A percentile compares a stretch with the other conserved stretches of the same genome.
Evolutionary conservation across 176 grass and related monocot genomes (phyloP).

Genomic region (Cocos nucifera): DNA sequence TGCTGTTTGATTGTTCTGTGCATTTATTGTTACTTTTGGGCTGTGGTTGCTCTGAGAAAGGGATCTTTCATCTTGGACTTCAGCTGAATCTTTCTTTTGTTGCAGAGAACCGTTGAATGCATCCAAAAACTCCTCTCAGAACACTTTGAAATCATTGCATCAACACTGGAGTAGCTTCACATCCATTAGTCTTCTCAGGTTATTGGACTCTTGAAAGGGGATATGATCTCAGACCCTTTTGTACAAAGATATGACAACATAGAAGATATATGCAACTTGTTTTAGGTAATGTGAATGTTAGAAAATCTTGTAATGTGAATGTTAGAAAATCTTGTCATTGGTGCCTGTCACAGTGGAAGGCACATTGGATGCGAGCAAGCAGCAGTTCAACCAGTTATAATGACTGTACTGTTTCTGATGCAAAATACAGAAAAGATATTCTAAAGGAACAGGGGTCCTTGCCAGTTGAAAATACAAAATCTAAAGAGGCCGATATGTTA

Average conservation of each 20-base stretch:
- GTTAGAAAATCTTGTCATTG: conserved; percentile 16
- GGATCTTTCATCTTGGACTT: no score
- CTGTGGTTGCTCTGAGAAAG: no score
- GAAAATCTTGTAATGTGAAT: conserved; percentile 26
- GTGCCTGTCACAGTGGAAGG: conserved; percentile 43
- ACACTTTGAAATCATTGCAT: no score
- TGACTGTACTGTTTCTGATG: conserved; percentile 4
- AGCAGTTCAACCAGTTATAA: conserved; percentile 19
- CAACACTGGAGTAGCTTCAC: no score
- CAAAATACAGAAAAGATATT: neutral
- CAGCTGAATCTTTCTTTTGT: no score
- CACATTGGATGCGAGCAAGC: conserved; percentile 47
- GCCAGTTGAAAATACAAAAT: conserved; percentile 24
- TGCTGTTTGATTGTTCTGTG: no score
- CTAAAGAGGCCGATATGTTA: conserved; percentile 32
- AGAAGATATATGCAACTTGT: conserved; percentile 37
- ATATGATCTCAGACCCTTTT: conserved; percentile 25
- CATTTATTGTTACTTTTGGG: no score
- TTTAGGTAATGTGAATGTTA: conserved; percentile 26
- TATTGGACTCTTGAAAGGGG: no score
- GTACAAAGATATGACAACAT: conserved; percentile 26
- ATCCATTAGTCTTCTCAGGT: no score
- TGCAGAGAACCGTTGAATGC: no score
- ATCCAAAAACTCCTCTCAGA: no score
- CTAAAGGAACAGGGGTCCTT: neutral